phyloP scores from a whole-genome alignment of 179 eudicot species.

The Camellia oleifera region DNA sequence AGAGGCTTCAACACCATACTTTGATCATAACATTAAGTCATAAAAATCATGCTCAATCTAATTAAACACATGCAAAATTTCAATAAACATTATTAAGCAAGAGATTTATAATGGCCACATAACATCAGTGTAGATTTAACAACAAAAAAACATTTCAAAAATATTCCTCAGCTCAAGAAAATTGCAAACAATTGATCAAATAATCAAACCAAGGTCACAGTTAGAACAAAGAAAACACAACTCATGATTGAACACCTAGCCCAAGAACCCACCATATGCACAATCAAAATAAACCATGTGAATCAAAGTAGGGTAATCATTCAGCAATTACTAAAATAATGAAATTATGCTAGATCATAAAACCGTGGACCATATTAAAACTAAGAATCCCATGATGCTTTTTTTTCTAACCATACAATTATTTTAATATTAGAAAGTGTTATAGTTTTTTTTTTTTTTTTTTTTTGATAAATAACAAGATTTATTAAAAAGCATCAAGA shows the following conservation, averaged over 20 bases:
- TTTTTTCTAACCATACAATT: no score
- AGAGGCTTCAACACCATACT: no score
- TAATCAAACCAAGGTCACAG: neutral
- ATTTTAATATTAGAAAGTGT: no score
- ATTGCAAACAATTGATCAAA: neutral
- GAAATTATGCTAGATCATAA: neutral
- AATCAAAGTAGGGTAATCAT: neutral
- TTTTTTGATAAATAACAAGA: no score
- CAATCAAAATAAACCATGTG: neutral
- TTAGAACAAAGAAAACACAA: neutral
- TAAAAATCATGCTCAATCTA: no score
- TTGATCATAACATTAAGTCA: no score
- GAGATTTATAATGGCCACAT: no score
- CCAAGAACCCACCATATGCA: neutral
- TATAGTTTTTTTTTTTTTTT: no score
- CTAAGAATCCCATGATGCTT: no score
- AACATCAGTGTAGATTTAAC: neutral
- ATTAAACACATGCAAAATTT: no score
- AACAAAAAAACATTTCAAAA: neutral
- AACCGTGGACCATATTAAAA: neutral
- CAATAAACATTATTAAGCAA: no score
- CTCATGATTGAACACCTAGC: neutral
- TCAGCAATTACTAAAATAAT: neutral
- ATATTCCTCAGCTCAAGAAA: neutral
- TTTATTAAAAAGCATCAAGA: no score